These are phyloP conservation scores for Priceomyces medius DNA, from an alignment of 805 yeast species.

Conservation along the genomic window DNA sequence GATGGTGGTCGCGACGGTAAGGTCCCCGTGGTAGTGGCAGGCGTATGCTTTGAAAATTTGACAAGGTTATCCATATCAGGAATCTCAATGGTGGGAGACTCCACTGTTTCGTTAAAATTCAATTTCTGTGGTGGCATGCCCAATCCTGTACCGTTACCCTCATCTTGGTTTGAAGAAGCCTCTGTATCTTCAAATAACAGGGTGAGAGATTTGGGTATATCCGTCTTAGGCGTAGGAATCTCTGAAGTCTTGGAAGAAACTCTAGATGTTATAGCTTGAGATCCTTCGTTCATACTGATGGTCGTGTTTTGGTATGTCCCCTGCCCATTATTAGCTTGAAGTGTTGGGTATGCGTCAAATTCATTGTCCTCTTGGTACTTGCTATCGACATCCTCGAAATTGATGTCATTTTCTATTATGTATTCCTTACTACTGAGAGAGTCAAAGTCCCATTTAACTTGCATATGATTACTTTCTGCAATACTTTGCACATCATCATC, in stretches of 20 bases:
- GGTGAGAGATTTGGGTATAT: slow-evolving; percentile 71
- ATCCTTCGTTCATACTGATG: slow-evolving; percentile 13
- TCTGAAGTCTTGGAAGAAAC: slow-evolving; percentile 1
- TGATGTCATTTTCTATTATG: slow-evolving; percentile 67
- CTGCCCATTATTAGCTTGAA: slow-evolving; percentile 16
- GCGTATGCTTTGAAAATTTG: slow-evolving; percentile 12
- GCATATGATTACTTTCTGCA: slow-evolving; percentile 22
- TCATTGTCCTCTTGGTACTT: slow-evolving; percentile 21
- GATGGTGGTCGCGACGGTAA: slow-evolving; percentile 22
- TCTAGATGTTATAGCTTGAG: slow-evolving; percentile 11
- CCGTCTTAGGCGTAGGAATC: slow-evolving; percentile 22
- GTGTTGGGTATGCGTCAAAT: slow-evolving; percentile 27
- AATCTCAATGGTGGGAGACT: slow-evolving; percentile 66
- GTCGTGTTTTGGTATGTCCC: slow-evolving; percentile 17
- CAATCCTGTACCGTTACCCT: slow-evolving; percentile 7
- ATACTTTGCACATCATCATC: slow-evolving; percentile 22
- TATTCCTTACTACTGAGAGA: slow-evolving; percentile 73
- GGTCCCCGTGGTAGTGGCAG: slow-evolving; percentile 4
- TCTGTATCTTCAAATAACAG: slow-evolving; percentile 62
- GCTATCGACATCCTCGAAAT: slow-evolving; percentile 34
- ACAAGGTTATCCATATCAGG: slow-evolving; percentile 58
- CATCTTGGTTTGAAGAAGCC: slow-evolving; percentile 10
- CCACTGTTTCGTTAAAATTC: slow-evolving; percentile 31
- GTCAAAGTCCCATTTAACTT: slow-evolving; percentile 87
- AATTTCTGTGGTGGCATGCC: slow-evolving; percentile 14